Evolutionary conservation across 768 basidiomycete species (phyloP), one percentile per base, ranked within the genome.

Genomic region (Termitomyces sp.): DNA sequence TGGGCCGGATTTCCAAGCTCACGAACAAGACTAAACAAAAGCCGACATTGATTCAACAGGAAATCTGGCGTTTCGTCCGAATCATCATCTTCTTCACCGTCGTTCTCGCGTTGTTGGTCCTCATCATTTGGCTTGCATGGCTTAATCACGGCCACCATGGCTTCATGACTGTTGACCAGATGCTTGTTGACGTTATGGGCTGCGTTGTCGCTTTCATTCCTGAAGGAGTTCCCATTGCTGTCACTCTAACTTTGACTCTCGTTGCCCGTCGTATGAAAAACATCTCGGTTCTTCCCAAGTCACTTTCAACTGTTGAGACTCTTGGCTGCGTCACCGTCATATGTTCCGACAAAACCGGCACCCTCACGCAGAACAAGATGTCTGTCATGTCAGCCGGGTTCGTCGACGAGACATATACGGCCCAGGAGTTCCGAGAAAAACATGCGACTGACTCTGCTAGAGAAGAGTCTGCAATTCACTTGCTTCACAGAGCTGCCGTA

Each of bases 301-400:
- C 81, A 2, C 71, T 88, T 26, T 76, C 84, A 24, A 87, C 84
- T 5, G 84, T 88, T 34, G 86, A 88, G 67, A 83, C 82, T 13
- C 75, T 88, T 6, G 86, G 86, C 7, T 76, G 80, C 7, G 84
- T 87, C 65, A 81, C 82, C 52, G 78, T 77, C 44, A 45, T 28
- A 29, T 74, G 73, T 41, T 77, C 75, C 4, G 80, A 87, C 65
- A 87, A 87, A 67, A 83, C 83, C 1, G 82, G 84, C 16, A 84
- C 82, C 0, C 68, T 86, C 18, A 86, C 85, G 1, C 75, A 79
- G 65, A 84, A 83, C 64, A 75, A 70, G 58, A 85, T 86, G 83
- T 73, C 78, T 8, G 83, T 79, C 42, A 76, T 78, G 34, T 78
- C 79, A 46, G 69, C 77, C 39, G 75, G 78, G 1, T 64, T 75